A percentile compares a stretch with the other conserved stretches of the same genome.
These are phyloP conservation scores for Fusarium sp. DNA, from an alignment of 2,329 filamentous ascomycete species.

Conservation along the genomic window DNA sequence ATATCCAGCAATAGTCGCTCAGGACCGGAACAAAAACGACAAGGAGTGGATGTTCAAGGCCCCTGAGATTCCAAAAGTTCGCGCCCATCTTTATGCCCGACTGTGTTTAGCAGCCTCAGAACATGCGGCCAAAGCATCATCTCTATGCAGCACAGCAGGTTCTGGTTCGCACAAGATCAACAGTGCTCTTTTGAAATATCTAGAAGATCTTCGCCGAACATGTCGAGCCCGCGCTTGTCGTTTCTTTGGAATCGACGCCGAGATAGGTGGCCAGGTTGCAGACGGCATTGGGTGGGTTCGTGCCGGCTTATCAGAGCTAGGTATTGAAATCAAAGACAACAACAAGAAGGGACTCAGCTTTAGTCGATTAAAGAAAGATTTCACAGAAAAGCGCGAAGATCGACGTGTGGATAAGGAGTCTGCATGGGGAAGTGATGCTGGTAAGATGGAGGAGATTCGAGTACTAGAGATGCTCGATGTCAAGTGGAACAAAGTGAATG, in stretches of 20 bases:
- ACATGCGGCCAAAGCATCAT: slow-evolving; percentile 78
- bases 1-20: slow-evolving; percentile 83
- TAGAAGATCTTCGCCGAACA: slow-evolving; percentile 77
- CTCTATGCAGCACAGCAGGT: slow-evolving; percentile 55
- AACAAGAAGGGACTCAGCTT: slow-evolving; percentile 66
- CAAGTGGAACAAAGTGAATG: slow-evolving; percentile 94
- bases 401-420: slow-evolving; percentile 77
- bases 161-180: slow-evolving; percentile 63
- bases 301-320: slow-evolving; percentile 79
- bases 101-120: slow-evolving; percentile 89
- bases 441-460: slow-evolving; percentile 82
- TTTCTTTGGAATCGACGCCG: slow-evolving; percentile 90
- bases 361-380: slow-evolving; percentile 75
- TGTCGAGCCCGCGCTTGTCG: slow-evolving; percentile 86
- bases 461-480: slow-evolving; percentile 86
- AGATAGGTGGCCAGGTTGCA: slow-evolving; percentile 81
- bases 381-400: slow-evolving; percentile 81
- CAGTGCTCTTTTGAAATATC: slow-evolving; percentile 74
- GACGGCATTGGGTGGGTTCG: slow-evolving; percentile 87
- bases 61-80: slow-evolving; percentile 86
- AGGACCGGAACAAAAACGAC: slow-evolving; percentile 82
- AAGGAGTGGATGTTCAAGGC: slow-evolving; percentile 97
- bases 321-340: slow-evolving; percentile 62
- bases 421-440: slow-evolving; percentile 84
- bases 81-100: slow-evolving; percentile 86